Evolutionary conservation across 2,329 filamentous ascomycete species (phyloP), one percentile per base, ranked within the genome.

Genomic region (Onygena corvina): DNA sequence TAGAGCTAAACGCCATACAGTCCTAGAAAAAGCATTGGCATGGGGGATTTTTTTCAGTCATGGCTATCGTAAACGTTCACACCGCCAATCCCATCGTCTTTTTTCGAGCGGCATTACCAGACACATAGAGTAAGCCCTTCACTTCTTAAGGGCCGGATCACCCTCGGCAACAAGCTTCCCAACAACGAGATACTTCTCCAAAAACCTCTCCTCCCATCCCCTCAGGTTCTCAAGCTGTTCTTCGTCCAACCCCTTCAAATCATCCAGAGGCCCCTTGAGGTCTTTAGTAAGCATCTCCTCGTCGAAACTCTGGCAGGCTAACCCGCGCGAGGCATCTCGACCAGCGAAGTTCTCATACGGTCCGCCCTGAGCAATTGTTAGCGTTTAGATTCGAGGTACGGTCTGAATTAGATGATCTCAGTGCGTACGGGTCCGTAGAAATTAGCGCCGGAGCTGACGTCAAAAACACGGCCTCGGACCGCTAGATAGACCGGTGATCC

Each of bases 341-440:
- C 92, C 92, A 0, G 92, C 92, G 63, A 98, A 98, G 71, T 96
- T 96, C 66, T 83, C 82, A 67, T 98, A 98, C 1, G 90, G 88
- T 0, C 90, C 90, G 9, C 88, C 89, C 67, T 69, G 20, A 46
- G 51, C 50, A 25, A 12, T 8, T 6, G 3, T 11, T n/a, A 16
- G 14, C 2, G 42, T 46, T 23, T 18, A 33, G 14, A 44, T 4
- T 33, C 3, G 18, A 33, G 23, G 16, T n/a, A 16, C 25, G 5
- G 23, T 29, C 7, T 3, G n/a, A 36, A 38, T 33, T 18, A 12
- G n/a, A 3, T 50, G 3, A 25, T n/a, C 20, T 7, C 11, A 27
- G 12, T 23, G 11, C 31, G 33, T 67, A 69, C 67, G 16, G 92
- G 92, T 3, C 92, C 92, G 70, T 98, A 98, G 68, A 96, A 96